Evolutionary conservation across 176 grass and related monocot genomes (phyloP).

Genomic region (Oryza longistaminata): DNA sequence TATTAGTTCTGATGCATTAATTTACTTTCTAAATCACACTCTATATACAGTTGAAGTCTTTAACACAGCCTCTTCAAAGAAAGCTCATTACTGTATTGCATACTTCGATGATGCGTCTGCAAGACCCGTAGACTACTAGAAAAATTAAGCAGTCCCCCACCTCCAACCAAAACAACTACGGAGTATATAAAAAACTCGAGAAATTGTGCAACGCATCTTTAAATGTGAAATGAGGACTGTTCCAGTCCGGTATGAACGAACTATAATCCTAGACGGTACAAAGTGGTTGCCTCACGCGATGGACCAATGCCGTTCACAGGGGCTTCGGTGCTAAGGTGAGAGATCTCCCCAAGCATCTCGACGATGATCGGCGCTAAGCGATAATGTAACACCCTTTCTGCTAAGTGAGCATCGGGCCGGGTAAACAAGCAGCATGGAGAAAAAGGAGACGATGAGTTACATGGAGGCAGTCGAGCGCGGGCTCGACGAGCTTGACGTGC

Average conservation of each 20-base stretch:
- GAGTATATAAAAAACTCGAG: not conserved
- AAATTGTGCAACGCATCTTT: not conserved
- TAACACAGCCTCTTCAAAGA: not conserved
- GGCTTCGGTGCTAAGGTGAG: not conserved
- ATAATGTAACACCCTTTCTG: conserved; percentile 11
- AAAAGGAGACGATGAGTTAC: conserved; percentile 48
- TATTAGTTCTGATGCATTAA: not conserved
- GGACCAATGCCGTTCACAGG: not conserved
- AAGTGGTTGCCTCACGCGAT: not conserved
- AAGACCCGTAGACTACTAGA: not conserved
- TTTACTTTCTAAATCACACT: conserved; percentile 22
- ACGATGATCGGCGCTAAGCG: not conserved
- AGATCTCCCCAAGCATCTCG: not conserved
- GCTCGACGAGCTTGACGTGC: conserved; percentile 93
- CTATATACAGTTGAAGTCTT: not conserved
- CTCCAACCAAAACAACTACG: conserved; percentile 13
- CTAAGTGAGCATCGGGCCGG: not conserved
- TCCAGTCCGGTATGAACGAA: not conserved
- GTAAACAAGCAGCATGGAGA: conserved; percentile 33
- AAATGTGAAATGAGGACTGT: conserved; percentile 8
- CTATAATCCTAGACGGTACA: conserved; percentile 13
- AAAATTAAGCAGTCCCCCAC: not conserved
- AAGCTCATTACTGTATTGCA: not conserved
- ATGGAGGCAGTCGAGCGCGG: conserved; percentile 95
- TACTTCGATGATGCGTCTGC: not conserved